phyloP scores from a whole-genome alignment of 768 basidiomycete genomes.

The Macrolepiota fuliginosa region DNA sequence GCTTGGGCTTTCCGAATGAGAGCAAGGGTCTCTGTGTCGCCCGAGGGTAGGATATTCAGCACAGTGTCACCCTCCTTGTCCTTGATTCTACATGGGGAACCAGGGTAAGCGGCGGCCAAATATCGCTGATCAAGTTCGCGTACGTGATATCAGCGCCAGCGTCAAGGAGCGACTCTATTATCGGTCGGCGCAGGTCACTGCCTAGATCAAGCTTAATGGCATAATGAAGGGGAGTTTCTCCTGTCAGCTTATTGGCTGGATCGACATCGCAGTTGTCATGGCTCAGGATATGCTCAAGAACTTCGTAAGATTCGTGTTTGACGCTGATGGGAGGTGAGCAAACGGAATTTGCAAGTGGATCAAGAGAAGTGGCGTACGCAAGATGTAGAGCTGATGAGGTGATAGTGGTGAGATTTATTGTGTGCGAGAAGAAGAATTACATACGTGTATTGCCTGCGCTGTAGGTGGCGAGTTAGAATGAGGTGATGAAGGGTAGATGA shows the following conservation, averaged over 20 bases:
- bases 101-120: background rate
- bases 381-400: conserved; percentile 20
- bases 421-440: conserved; percentile 18
- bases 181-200: conserved; percentile 45
- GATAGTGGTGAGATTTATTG: background rate
- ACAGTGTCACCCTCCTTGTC: conserved; percentile 65
- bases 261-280: conserved; percentile 83
- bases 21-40: conserved; percentile 47
- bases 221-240: conserved; percentile 77
- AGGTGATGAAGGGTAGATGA: background rate
- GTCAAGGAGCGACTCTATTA: conserved; percentile 68
- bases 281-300: conserved; percentile 70
- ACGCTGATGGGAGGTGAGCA: conserved; percentile 39
- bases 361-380: conserved; percentile 10
- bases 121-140: conserved; percentile 18
- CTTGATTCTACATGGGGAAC: conserved; percentile 50
- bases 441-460: conserved; percentile 80
- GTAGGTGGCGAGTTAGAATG: conserved; percentile 9
- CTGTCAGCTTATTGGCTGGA: conserved; percentile 64
- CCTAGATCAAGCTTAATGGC: conserved; percentile 54
- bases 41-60: conserved; percentile 50
- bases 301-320: conserved; percentile 53
- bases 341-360: background rate
- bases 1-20: conserved; percentile 57
- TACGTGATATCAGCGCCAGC: conserved; percentile 76